phyloP scores from a whole-genome alignment of 768 basidiomycete genomes.

The Gloeostereum incarnatum region DNA sequence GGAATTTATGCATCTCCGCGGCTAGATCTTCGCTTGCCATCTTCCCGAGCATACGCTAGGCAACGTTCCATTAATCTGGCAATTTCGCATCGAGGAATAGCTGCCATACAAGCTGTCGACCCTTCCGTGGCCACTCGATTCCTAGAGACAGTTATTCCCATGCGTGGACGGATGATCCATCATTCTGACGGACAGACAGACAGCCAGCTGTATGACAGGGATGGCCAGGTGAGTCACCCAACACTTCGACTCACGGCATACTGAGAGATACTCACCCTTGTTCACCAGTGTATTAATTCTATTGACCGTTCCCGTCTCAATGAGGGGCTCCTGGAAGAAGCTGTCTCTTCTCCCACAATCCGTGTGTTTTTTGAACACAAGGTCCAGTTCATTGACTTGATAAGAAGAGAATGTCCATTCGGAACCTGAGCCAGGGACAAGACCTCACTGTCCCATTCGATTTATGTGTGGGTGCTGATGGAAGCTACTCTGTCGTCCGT shows the following conservation, averaged over 20 bases:
- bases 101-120: slow-evolving; percentile 79
- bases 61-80: slow-evolving; percentile 95
- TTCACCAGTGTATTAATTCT: slow-evolving; percentile 80
- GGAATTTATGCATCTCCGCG: slow-evolving; percentile 3
- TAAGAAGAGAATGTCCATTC: slow-evolving; percentile 41
- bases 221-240: slow-evolving; percentile 68
- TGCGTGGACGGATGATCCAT: slow-evolving; percentile 96
- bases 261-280: slow-evolving; percentile 13
- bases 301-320: slow-evolving; percentile 87
- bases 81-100: slow-evolving; percentile 88
- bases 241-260: slow-evolving; percentile 5
- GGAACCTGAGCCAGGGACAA: slow-evolving; percentile 30
- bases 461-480: slow-evolving; percentile 88
- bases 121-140: slow-evolving; percentile 59
- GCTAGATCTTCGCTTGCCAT: slow-evolving; percentile 66
- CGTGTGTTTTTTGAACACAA: slow-evolving; percentile 75
- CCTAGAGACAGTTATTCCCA: slow-evolving; percentile 76
- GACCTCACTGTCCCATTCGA: slow-evolving; percentile 51
- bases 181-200: slow-evolving; percentile 58
- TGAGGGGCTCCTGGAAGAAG: slow-evolving; percentile 73
- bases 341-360: slow-evolving; percentile 52
- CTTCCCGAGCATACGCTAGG: slow-evolving; percentile 52
- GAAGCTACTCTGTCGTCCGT: slow-evolving; percentile 86
- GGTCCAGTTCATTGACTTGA: slow-evolving; percentile 72
- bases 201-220: slow-evolving; percentile 82